Conservation (phyloP, 139 green algal genomes). For the Chlamydomonas eustigma region DNA sequence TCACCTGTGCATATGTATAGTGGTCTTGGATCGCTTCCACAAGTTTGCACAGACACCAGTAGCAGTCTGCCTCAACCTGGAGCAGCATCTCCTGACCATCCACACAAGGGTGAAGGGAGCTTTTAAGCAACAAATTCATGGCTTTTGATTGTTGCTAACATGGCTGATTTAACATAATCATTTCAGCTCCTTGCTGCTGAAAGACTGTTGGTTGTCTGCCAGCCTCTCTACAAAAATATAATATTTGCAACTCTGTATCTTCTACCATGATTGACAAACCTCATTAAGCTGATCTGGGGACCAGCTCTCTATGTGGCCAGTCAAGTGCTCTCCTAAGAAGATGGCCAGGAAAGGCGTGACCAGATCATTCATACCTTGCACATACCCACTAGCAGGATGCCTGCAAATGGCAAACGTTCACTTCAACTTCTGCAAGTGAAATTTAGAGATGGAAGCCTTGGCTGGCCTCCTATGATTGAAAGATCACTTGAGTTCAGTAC, state of each 20-base stretch:
- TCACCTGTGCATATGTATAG: constrained; percentile 94
- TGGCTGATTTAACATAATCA: too few relatives aligned
- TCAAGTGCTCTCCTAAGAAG: constrained; percentile 80
- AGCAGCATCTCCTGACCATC: constrained; percentile 55
- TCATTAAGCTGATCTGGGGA: constrained; percentile 46
- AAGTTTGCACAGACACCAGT: constrained; percentile 94
- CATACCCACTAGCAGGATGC: constrained; percentile 89
- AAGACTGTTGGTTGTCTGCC: too few relatives aligned
- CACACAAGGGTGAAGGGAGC: too few relatives aligned
- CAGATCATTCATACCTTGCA: constrained; percentile 98
- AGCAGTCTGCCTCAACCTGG: constrained; percentile 90
- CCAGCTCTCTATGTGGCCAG: constrained; percentile 61
- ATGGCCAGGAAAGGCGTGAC: constrained; percentile 92
- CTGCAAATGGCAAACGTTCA: constrained; percentile 40
- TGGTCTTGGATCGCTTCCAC: constrained; percentile 90
- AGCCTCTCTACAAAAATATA: too few relatives aligned
- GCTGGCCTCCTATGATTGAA: neutral
- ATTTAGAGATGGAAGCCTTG: too few relatives aligned
- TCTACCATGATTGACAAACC: constrained; percentile 24
- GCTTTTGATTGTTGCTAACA: too few relatives aligned
- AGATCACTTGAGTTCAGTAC: neutral
- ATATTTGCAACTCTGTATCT: too few relatives aligned
- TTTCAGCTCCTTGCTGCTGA: too few relatives aligned
- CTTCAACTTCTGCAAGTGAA: too few relatives aligned
- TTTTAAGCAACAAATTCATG: too few relatives aligned